Conservation (phyloP, 2,329 filamentous ascomycete genomes). For the Xylaria sp. region DNA sequence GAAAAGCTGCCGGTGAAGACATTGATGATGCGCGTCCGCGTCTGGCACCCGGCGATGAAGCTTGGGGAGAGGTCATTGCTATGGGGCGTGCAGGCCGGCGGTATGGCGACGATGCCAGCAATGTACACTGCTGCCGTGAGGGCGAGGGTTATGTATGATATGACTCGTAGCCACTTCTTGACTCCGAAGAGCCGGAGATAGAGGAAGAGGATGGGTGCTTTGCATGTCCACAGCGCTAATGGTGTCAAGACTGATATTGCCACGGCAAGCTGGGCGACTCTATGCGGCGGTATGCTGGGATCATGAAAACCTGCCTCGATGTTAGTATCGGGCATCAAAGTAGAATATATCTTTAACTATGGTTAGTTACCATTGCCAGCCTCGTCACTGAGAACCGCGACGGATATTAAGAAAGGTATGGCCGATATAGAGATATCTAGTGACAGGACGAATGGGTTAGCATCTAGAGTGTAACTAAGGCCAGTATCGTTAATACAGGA, state of each 20-base stretch:
- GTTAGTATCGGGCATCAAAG: conserved; percentile 5
- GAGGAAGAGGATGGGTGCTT: conserved; percentile 29
- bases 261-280: conserved; percentile 25
- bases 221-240: conserved; percentile 27
- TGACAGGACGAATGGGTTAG: neutral
- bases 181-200: conserved; percentile 28
- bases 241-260: conserved; percentile 17
- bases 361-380: conserved; percentile 25
- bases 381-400: conserved; percentile 14
- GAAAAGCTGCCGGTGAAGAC: conserved; percentile 23
- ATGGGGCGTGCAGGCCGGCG: conserved; percentile 24
- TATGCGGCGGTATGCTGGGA: conserved; percentile 5
- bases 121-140: conserved; percentile 14
- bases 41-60: conserved; percentile 22
- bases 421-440: conserved; percentile 26
- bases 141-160: conserved; percentile 16
- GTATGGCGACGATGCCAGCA: conserved; percentile 16
- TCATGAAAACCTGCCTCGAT: conserved; percentile 24
- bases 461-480: neutral
- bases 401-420: conserved; percentile 23
- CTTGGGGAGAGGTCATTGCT: conserved; percentile 2
- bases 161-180: conserved; percentile 24
- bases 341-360: neutral
- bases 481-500: neutral
- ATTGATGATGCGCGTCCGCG: conserved; percentile 15